Conservation (phyloP, 495 filamentous ascomycete genomes). For the Aspergillus indologenus region DNA sequence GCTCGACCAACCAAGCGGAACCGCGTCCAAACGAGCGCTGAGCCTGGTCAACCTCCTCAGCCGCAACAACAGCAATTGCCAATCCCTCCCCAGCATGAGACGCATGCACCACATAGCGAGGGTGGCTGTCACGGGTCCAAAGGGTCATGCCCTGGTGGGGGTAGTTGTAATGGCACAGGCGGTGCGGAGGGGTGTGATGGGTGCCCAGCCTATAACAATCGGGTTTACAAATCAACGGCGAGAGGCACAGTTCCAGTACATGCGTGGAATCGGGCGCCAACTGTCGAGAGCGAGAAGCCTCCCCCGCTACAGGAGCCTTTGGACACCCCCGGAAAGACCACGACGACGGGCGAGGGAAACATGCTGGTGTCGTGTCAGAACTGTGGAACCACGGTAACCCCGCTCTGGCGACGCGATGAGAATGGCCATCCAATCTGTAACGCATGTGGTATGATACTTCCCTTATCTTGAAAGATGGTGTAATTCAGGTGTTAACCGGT, state of each 20-base stretch:
- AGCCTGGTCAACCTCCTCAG: slow-evolving; percentile 20
- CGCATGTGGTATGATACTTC: slow-evolving; percentile 76
- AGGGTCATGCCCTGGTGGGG: slow-evolving; percentile 94
- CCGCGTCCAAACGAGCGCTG: slow-evolving; percentile 35
- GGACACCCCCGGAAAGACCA: slow-evolving; percentile 23
- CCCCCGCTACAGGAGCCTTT: slow-evolving; percentile 15
- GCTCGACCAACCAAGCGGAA: slow-evolving; percentile 86
- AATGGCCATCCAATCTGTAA: slow-evolving; percentile 97
- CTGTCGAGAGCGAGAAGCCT: slow-evolving; percentile 23
- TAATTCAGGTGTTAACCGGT: slow-evolving; percentile 9
- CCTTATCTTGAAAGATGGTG: slow-evolving; percentile 1
- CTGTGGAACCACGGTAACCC: slow-evolving; percentile 94
- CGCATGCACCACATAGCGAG: slow-evolving; percentile 28
- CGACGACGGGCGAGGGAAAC: slow-evolving; percentile 51
- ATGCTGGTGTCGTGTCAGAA: slow-evolving; percentile 94
- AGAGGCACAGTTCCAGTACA: slow-evolving; percentile 32
- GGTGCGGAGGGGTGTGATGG: slow-evolving; percentile 95
- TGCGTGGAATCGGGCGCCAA: slow-evolving; percentile 31
- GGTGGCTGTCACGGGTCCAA: slow-evolving; percentile 44
- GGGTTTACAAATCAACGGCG: slow-evolving; percentile 75
- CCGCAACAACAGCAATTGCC: slow-evolving; percentile 12
- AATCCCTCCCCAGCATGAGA: slow-evolving; percentile 16
- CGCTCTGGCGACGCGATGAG: slow-evolving; percentile 93
- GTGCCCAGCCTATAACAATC: slow-evolving; percentile 96
- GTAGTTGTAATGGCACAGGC: slow-evolving; percentile 93